Conservation (phyloP, 331 rosid genomes). For the Arachis monticola region DNA sequence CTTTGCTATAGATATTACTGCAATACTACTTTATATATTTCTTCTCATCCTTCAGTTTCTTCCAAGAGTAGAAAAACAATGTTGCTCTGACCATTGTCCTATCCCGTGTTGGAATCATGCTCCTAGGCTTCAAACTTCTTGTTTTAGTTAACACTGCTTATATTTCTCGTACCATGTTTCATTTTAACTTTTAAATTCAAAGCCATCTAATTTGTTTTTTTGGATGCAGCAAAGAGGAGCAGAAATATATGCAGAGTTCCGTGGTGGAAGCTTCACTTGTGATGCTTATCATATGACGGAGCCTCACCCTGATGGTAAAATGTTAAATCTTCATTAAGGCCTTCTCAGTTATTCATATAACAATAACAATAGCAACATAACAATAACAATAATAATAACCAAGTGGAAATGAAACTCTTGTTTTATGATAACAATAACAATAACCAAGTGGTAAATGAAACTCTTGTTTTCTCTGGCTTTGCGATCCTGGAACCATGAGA, state of each 20-base stretch:
- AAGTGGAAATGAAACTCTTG: too few relatives aligned
- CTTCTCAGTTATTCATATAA: slow-evolving; percentile 7
- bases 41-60: slow-evolving; percentile 23
- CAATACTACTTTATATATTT: neutral
- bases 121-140: slow-evolving; percentile 14
- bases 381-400: too few relatives aligned
- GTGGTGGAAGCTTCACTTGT: slow-evolving; percentile 85
- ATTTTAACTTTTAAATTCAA: slow-evolving; percentile 21
- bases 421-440: too few relatives aligned
- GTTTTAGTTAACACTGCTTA: neutral
- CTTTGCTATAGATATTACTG: slow-evolving; percentile 20
- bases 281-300: slow-evolving; percentile 90
- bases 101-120: slow-evolving; percentile 16
- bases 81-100: neutral
- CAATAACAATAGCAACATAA: too few relatives aligned
- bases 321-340: slow-evolving; percentile 27
- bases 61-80: slow-evolving; percentile 9
- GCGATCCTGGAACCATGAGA: neutral
- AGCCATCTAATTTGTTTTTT: slow-evolving; percentile 19
- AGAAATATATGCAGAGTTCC: slow-evolving; percentile 84
- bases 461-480: neutral
- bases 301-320: slow-evolving; percentile 85
- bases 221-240: slow-evolving; percentile 88
- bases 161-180: neutral
- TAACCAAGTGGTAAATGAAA: too few relatives aligned